phyloP scores from a whole-genome alignment of 495 filamentous ascomycete species.

The Xylaria venustula region DNA sequence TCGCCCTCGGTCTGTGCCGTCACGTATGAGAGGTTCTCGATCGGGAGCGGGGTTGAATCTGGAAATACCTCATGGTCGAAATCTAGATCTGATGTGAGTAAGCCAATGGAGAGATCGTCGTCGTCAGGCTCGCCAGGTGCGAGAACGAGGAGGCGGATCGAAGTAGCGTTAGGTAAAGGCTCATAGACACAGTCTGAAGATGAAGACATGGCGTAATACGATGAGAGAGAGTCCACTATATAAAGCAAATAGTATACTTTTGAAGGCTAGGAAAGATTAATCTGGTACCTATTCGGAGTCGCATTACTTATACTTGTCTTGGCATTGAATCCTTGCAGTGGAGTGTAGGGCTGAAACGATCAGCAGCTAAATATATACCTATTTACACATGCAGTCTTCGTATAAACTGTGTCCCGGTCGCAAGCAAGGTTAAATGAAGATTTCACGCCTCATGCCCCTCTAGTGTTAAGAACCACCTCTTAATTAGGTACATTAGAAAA shows the following conservation, averaged over 20 bases:
- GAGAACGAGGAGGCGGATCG: neutral
- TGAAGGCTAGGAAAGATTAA: neutral
- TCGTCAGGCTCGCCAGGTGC: neutral
- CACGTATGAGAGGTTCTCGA: neutral
- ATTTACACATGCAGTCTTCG: neutral
- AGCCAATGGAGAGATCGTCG: neutral
- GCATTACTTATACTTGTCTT: neutral
- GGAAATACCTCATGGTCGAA: neutral
- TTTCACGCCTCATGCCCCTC: too few species aligned
- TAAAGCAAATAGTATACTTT: neutral
- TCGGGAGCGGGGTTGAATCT: neutral
- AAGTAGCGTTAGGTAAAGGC: neutral
- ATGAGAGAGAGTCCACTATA: neutral
- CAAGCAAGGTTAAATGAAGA: too few species aligned
- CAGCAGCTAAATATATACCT: too few species aligned
- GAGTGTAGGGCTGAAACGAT: too few species aligned
- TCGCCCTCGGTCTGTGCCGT: too few species aligned
- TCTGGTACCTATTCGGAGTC: neutral
- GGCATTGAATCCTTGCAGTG: neutral
- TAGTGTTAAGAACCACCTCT: too few species aligned
- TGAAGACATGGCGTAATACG: neutral
- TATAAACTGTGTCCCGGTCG: neutral
- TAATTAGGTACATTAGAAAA: too few species aligned
- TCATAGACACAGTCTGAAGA: neutral
- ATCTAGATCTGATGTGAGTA: neutral